Evolutionary conservation across 179 eudicot species (phyloP), one percentile per base, ranked within the genome.

Genomic region (Kewa caespitosa): DNA sequence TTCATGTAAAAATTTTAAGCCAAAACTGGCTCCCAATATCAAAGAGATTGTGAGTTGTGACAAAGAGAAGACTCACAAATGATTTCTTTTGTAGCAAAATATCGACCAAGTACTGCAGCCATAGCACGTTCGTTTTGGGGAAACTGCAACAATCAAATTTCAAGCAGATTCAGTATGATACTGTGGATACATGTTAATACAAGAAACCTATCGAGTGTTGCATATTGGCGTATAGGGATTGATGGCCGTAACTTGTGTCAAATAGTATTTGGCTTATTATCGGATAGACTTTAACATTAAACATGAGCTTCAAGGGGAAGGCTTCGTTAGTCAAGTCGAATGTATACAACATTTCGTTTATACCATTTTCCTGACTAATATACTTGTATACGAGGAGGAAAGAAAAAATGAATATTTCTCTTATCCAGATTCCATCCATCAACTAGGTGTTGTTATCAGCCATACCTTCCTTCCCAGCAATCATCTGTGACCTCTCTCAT

Each of bases 391-490:
- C n/a, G n/a, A n/a, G n/a, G n/a, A n/a, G n/a, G n/a, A n/a, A n/a
- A n/a, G n/a, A n/a, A n/a, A n/a, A n/a, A n/a, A n/a, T n/a, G n/a
- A n/a, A 15, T 55, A 55, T 55, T 4, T 55, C 61, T 55, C 57
- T 50, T 50, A 50, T 18, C 57, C 2, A 63, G 12, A 31, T 38
- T 30, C 7, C 38, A 36, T 50, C 14, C 48, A 30, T 31, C 14
- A 46, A 68, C 22, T 3, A 52, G 25, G 48, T 10, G 25, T 30
- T 41, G 55, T 69, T 39, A 64, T 67, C 28, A 69, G 46, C 50
- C 48, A 37, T 86, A 95, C 99, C 99, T 95, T 89, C 90, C 99
- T 77, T 95, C 93, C 99, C 99, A 95, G 81, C 88, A 90, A 57
- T 95, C 99, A 76, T 89, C 91, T 38, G 98, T 93, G 48, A 88